A percentile compares a stretch with the other conserved stretches of the same genome.
These are phyloP conservation scores for Flaveria bidentis DNA, from an alignment of 129 eudicot genomes.

Conservation along the genomic window DNA sequence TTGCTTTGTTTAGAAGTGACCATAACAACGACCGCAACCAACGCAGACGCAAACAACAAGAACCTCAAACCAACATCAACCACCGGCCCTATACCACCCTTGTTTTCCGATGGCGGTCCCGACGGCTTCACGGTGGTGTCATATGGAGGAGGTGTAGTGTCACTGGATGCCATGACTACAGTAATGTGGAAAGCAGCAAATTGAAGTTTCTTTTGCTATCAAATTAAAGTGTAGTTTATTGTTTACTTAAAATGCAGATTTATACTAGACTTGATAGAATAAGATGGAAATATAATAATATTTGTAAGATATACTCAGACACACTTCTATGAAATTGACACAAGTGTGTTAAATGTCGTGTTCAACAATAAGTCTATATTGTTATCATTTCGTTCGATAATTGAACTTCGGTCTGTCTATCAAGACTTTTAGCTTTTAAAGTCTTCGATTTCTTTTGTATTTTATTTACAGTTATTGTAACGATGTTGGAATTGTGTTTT, in stretches of 20 bases:
- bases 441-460: background rate
- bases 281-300: background rate
- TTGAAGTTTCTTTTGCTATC: background rate
- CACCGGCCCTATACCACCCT: background rate
- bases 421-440: background rate
- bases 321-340: background rate
- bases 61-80: constrained; percentile 57
- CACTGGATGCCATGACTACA: constrained; percentile 30
- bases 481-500: background rate
- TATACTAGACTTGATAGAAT: background rate
- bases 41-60: constrained; percentile 46
- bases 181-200: constrained; percentile 1
- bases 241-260: background rate
- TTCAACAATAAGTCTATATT: background rate
- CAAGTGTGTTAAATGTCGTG: background rate
- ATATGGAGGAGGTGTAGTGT: constrained; percentile 5
- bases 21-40: constrained; percentile 64
- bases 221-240: constrained; percentile 10
- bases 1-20: constrained; percentile 67
- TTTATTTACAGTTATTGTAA: background rate
- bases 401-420: background rate
- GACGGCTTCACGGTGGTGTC: constrained; percentile 2
- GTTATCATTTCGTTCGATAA: background rate
- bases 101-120: constrained; percentile 21
- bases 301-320: background rate